A percentile compares a stretch with the other conserved stretches of the same genome.
Evolutionary conservation across 345 rosid genomes (phyloP).

Genomic region (Sonneratia alba): DNA sequence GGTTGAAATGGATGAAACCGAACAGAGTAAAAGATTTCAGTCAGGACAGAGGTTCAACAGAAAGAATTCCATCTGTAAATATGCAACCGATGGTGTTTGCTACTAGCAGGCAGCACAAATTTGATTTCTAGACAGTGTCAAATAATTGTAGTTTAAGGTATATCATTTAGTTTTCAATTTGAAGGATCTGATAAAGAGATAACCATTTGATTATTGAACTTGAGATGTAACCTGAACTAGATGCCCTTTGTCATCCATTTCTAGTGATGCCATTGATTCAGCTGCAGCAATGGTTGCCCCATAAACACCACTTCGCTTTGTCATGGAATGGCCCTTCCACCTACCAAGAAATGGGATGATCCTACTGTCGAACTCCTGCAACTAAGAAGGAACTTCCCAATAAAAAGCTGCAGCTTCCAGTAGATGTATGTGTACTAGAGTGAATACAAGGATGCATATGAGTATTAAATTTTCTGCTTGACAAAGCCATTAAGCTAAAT

Average conservation of each 20-base stretch:
- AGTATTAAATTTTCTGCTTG: background rate
- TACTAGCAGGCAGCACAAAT: background rate
- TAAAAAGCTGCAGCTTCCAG: background rate
- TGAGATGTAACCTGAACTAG: conserved; percentile 47
- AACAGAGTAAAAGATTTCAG: background rate
- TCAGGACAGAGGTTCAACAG: background rate
- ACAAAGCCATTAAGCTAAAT: background rate
- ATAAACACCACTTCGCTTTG: conserved; percentile 86
- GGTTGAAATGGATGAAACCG: too few relatives aligned
- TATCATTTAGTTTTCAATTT: background rate
- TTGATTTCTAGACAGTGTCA: background rate
- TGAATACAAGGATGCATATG: background rate
- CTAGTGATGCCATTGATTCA: conserved; percentile 42
- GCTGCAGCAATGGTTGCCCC: conserved; percentile 80
- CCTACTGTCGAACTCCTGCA: conserved; percentile 39
- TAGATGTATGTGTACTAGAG: background rate
- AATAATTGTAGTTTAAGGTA: background rate
- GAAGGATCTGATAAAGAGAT: background rate
- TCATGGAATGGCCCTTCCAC: conserved; percentile 81
- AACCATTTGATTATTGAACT: background rate
- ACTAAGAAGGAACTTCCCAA: conserved; percentile 6
- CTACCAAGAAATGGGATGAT: conserved; percentile 66
- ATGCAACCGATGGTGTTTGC: background rate
- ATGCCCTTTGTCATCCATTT: conserved; percentile 56
- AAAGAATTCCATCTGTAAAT: background rate